Base-by-base conservation (phyloP, 352 stramenopile genomes). In the Globisporangium rhizosaccharum region DNA sequence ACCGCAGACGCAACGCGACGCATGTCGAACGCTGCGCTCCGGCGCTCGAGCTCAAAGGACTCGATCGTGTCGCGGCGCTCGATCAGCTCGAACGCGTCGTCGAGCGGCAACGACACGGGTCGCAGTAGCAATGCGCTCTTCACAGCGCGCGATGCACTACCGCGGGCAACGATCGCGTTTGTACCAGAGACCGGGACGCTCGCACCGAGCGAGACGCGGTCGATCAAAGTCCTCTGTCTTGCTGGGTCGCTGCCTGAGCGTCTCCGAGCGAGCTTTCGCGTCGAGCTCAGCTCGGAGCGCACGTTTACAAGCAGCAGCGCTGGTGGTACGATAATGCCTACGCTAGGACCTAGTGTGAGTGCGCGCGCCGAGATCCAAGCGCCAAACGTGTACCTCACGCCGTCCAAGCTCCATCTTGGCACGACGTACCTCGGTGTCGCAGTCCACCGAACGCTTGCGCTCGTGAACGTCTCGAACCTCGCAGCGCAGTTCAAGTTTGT, bases 391-490 rank as follows among this genome's bases (percentile, higher is more conserved):
- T 92, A 81, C 57, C 65, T 94, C 8, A 73, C 79, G 17, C 71
- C 82, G 0, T 73, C 73, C 0, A 67, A 69, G 30, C 44, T 92
- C 14, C 25, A 68, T 1, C 56, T 91, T 0, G 82, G 82, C 25
- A 81, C 82, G 6, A 90, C 78, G 8, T 94, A 90, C 59, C 58
- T 91, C 42, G 76, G 76, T 5, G 78, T 90, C 20, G 53, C 67
- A 8, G 73, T 87, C 17, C 70, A 65, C 1, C 60, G 73, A 14
- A 77, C 63, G 0, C 36, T 91, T 47, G 48, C 81, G 28, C 72
- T 94, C n/a, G 60, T 90, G 17, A 94, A 94, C 42, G 71, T 90
- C 5, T 94, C 84, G 25, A 94, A 92, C 51, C 73, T 92, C 23
- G 76, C 86, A 33, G 77, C 82, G 18, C 61, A 59, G 1, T 94